Percentiles rank a stretch among this genome's conserved stretches.
These are phyloP conservation scores for Apophysomyces sp. DNA, from an alignment of 371 early-diverging fungal species.

Conservation along the genomic window DNA sequence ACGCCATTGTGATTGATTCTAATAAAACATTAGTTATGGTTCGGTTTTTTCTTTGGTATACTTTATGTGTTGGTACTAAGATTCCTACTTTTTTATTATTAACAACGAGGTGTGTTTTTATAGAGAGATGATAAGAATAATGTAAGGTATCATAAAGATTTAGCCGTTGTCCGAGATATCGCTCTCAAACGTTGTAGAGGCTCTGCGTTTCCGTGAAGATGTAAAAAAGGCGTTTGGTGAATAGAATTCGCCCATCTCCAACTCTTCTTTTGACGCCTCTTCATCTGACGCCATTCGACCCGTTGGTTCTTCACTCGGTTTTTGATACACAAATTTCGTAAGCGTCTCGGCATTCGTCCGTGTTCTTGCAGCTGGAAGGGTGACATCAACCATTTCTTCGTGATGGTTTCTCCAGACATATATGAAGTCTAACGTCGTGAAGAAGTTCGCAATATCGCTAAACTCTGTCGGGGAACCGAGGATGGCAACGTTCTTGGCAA, in stretches of 20 bases:
- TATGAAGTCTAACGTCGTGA: neutral
- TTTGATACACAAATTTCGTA: neutral
- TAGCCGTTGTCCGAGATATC: too few species aligned
- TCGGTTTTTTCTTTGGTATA: too few species aligned
- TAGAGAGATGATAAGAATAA: too few species aligned
- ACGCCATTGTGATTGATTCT: too few species aligned
- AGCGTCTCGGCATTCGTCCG: neutral
- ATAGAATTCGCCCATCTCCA: too few species aligned
- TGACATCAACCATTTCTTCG: neutral
- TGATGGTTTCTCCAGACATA: conserved; percentile 6
- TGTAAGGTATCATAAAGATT: too few species aligned
- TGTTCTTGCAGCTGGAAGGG: neutral
- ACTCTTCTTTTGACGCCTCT: too few species aligned
- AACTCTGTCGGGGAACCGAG: neutral
- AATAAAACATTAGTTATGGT: too few species aligned
- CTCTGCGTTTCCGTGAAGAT: neutral
- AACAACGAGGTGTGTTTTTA: too few species aligned
- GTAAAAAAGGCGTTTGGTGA: neutral
- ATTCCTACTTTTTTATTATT: too few species aligned
- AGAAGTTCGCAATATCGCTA: neutral
- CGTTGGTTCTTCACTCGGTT: neutral
- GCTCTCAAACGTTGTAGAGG: too few species aligned
- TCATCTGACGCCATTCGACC: neutral
- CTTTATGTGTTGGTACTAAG: too few species aligned
- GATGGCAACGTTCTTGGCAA: neutral